Conservation (phyloP, 148 eudicot species). For the Fagopyrum esculentum region DNA sequence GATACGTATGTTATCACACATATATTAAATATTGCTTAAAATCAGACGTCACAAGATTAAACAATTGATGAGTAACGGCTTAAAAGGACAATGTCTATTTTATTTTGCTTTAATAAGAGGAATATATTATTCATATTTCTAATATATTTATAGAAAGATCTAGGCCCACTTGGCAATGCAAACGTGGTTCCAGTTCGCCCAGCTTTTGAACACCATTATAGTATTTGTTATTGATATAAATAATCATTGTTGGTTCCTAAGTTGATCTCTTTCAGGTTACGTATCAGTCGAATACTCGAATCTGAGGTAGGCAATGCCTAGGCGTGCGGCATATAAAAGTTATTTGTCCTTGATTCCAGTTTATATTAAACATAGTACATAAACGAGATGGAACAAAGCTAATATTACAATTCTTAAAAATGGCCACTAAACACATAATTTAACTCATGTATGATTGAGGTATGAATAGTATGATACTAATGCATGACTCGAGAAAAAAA, state of each 20-base stretch:
- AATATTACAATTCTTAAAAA: too few species aligned
- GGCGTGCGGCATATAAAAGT: not conserved
- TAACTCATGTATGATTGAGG: too few species aligned
- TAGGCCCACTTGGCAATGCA: not conserved
- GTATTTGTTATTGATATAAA: not conserved
- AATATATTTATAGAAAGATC: not conserved
- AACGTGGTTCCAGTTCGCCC: not conserved
- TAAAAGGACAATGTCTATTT: not conserved
- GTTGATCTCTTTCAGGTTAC: not conserved
- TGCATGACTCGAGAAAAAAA: too few species aligned
- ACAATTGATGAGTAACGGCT: not conserved
- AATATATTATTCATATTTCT: not conserved
- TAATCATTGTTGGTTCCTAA: not conserved
- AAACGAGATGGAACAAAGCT: not conserved
- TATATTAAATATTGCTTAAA: too few species aligned
- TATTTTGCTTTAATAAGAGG: not conserved
- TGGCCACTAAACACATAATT: too few species aligned
- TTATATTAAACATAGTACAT: not conserved
- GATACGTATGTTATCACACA: too few species aligned
- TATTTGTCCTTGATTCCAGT: not conserved
- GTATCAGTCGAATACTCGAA: not conserved
- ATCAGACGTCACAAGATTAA: not conserved
- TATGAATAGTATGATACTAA: too few species aligned
- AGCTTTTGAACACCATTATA: not conserved
- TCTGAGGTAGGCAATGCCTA: not conserved